Evolutionary conservation across 306 rosid genomes (phyloP).

Genomic region (Vachellia pachyceras): DNA sequence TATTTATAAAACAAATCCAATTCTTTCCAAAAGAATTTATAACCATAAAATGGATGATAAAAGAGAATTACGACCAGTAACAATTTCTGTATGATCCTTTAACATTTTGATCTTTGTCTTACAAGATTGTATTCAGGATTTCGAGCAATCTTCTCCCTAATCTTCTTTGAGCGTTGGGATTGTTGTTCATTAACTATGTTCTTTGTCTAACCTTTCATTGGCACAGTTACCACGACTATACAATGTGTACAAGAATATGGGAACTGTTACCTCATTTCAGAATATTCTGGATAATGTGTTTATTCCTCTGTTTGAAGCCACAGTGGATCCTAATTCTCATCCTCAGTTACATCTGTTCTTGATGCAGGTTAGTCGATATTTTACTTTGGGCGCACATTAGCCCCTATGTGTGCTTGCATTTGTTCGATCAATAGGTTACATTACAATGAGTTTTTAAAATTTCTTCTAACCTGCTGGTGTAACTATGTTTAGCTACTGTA

Average conservation of each 20-base stretch:
- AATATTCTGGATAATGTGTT: constrained; percentile 64
- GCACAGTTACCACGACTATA: constrained; percentile 66
- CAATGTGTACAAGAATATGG: constrained; percentile 66
- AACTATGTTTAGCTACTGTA: not conserved
- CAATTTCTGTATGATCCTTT: not conserved
- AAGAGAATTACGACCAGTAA: constrained; percentile 11
- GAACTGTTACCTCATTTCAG: constrained; percentile 66
- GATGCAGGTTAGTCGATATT: constrained; percentile 50
- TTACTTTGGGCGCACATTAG: not conserved
- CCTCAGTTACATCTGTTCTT: constrained; percentile 65
- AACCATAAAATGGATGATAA: not conserved
- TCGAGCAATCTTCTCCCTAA: constrained; percentile 15
- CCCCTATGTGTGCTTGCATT: not conserved
- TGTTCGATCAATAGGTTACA: not conserved
- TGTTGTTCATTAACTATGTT: constrained; percentile 12
- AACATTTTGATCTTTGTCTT: constrained; percentile 29
- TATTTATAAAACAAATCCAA: not conserved
- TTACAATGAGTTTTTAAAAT: not conserved
- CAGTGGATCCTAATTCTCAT: constrained; percentile 65
- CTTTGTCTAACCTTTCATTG: constrained; percentile 15
- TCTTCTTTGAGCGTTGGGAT: not conserved
- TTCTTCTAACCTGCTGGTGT: not conserved
- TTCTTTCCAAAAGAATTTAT: not conserved
- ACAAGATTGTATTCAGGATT: not conserved
- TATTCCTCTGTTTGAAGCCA: constrained; percentile 67